Conservation (phyloP, 2,329 filamentous ascomycete species). For the Paraphoma chrysanthemicola region DNA sequence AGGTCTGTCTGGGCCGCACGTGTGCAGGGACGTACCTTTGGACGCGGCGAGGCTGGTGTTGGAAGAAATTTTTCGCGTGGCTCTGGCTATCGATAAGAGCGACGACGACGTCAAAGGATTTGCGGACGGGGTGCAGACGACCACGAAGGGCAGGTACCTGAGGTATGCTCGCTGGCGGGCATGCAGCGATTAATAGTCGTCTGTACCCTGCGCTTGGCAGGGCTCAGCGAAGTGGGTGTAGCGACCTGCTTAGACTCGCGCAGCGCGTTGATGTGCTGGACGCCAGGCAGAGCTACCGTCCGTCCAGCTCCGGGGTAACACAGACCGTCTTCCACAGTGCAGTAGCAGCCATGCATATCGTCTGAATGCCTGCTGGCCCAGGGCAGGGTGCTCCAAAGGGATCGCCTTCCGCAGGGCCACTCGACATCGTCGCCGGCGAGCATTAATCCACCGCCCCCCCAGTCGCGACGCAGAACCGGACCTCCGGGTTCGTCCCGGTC, state of each 20-base stretch:
- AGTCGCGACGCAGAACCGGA: conserved; percentile 17
- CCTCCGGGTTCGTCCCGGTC: conserved; percentile 24
- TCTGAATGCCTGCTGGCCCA: conserved; percentile 17
- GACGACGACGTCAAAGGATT: neutral
- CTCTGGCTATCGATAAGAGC: conserved; percentile 35
- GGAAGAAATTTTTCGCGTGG: conserved; percentile 20
- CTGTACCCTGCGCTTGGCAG: conserved; percentile 35
- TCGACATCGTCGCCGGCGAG: conserved; percentile 27
- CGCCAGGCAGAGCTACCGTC: conserved; percentile 24
- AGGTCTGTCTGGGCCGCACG: conserved; percentile 6
- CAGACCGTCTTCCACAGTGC: conserved; percentile 29
- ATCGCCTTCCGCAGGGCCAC: conserved; percentile 22
- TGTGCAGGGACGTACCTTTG: conserved; percentile 24
- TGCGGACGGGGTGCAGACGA: conserved; percentile 10
- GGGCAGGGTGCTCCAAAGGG: conserved; percentile 26
- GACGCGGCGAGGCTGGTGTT: conserved; percentile 30
- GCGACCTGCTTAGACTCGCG: conserved; percentile 36
- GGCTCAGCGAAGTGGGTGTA: conserved; percentile 32
- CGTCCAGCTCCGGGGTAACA: conserved; percentile 30
- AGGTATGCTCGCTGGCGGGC: conserved; percentile 12
- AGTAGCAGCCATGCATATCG: conserved; percentile 27
- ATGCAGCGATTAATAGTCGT: conserved; percentile 35
- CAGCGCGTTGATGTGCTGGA: conserved; percentile 35
- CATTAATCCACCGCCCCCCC: conserved; percentile 26
- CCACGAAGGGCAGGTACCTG: conserved; percentile 19